A percentile compares a stretch with the other conserved stretches of the same genome.
Conservation (phyloP, 768 basidiomycete species). For the Pholiota microspora region DNA sequence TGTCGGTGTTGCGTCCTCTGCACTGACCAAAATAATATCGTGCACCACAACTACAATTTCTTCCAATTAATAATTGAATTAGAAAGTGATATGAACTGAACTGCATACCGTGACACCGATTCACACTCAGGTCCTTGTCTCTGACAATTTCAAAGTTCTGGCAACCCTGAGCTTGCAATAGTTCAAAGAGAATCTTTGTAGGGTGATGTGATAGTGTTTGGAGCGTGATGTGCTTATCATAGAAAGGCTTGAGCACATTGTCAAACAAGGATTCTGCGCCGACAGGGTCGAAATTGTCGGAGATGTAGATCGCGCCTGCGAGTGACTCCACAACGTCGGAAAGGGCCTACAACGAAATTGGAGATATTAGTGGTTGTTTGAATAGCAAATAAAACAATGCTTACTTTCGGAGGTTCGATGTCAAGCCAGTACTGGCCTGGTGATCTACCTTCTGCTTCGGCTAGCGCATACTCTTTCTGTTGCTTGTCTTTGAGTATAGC, state of each 20-base stretch:
- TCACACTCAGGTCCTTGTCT: slow-evolving; percentile 36
- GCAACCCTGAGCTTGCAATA: slow-evolving; percentile 72
- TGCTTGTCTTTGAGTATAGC: slow-evolving; percentile 43
- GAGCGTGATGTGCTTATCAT: slow-evolving; percentile 70
- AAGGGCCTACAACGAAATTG: slow-evolving; percentile 47
- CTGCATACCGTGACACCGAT: slow-evolving; percentile 52
- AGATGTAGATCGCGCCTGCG: slow-evolving; percentile 77
- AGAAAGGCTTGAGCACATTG: slow-evolving; percentile 72
- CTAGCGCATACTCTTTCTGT: slow-evolving; percentile 44
- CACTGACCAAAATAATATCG: slow-evolving; percentile 58
- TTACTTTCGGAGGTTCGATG: slow-evolving; percentile 74
- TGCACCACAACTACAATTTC: slow-evolving; percentile 61
- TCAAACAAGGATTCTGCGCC: slow-evolving; percentile 68
- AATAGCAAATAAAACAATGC: slow-evolving; percentile 3
- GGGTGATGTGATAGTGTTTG: slow-evolving; percentile 77
- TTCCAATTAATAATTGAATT: background rate
- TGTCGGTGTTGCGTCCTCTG: slow-evolving; percentile 45
- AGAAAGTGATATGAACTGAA: background rate
- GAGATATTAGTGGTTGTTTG: background rate
- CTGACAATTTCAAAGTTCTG: slow-evolving; percentile 61
- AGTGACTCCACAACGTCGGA: slow-evolving; percentile 82
- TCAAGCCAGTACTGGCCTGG: slow-evolving; percentile 80
- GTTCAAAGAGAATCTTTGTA: slow-evolving; percentile 69
- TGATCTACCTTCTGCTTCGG: slow-evolving; percentile 44
- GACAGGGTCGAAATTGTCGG: slow-evolving; percentile 62